phyloP scores from a whole-genome alignment of 495 filamentous ascomycete species.

The Chaetomium fimeti region DNA sequence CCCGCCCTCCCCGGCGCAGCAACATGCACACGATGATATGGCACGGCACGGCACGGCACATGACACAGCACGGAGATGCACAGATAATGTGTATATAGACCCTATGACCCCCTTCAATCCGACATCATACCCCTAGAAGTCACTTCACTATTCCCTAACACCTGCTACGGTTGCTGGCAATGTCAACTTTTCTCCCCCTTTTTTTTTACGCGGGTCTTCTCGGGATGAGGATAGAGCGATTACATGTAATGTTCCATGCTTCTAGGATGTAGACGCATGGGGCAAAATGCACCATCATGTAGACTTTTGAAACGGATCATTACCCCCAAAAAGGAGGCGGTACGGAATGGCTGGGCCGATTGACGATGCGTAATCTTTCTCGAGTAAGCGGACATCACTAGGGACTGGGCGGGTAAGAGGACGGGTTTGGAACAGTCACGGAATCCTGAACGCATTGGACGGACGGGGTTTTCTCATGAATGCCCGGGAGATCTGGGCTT shows the following conservation, averaged over 20 bases:
- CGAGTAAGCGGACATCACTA: slow-evolving; percentile 6
- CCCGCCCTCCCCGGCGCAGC: slow-evolving; percentile 25
- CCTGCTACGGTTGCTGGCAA: slow-evolving; percentile 27
- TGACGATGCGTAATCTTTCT: slow-evolving; percentile 13
- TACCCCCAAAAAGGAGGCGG: slow-evolving; percentile 21
- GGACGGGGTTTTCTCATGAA: not conserved
- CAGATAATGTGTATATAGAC: slow-evolving; percentile 39
- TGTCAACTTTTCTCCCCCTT: slow-evolving; percentile 26
- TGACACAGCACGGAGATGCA: slow-evolving; percentile 32
- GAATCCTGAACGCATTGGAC: slow-evolving; percentile 2
- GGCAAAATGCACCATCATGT: slow-evolving; percentile 35
- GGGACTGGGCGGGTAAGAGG: not conserved
- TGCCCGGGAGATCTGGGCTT: not conserved
- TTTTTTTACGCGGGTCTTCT: slow-evolving; percentile 24
- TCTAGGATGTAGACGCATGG: slow-evolving; percentile 28
- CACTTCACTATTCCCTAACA: slow-evolving; percentile 30
- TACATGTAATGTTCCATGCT: slow-evolving; percentile 37
- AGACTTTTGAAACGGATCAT: slow-evolving; percentile 28
- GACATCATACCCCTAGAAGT: slow-evolving; percentile 34
- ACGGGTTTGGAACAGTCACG: not conserved
- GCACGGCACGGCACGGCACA: slow-evolving; percentile 35
- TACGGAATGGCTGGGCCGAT: slow-evolving; percentile 11
- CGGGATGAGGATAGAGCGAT: slow-evolving; percentile 33
- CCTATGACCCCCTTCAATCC: slow-evolving; percentile 28
- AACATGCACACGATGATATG: slow-evolving; percentile 26